Evolutionary conservation across 768 basidiomycete species (phyloP).

Genomic region (Glaciozyma martinii): DNA sequence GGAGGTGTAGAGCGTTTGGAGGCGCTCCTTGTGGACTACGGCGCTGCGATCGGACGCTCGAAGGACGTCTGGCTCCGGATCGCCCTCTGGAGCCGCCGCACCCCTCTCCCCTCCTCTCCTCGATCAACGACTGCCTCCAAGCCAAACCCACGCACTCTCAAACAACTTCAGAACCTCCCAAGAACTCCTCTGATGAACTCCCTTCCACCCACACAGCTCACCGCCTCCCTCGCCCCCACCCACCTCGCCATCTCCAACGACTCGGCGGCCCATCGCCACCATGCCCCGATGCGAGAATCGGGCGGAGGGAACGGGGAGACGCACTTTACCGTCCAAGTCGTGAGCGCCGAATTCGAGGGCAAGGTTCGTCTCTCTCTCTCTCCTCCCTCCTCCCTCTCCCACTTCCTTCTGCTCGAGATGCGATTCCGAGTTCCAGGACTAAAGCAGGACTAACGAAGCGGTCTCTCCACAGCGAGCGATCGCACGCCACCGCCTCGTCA

Average conservation of each 20-base stretch:
- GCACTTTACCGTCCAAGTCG: constrained; percentile 37
- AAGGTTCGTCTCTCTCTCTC: constrained; percentile 12
- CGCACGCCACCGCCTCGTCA: constrained; percentile 43
- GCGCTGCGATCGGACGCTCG: too few species aligned
- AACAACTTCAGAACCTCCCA: too few species aligned
- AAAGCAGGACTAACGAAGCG: not conserved
- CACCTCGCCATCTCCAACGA: constrained; percentile 42
- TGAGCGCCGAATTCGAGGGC: constrained; percentile 34
- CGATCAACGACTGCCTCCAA: too few species aligned
- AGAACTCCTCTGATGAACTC: not conserved
- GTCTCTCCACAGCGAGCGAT: constrained; percentile 36
- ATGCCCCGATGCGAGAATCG: constrained; percentile 42
- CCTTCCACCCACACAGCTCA: constrained; percentile 36
- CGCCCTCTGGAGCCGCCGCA: too few species aligned
- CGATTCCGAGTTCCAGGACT: not conserved
- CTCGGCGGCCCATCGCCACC: constrained; percentile 36
- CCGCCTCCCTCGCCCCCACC: constrained; percentile 38
- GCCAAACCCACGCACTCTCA: too few species aligned
- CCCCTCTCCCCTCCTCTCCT: too few species aligned
- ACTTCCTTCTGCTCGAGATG: too few species aligned
- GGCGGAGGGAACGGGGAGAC: constrained; percentile 44
- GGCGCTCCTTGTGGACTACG: too few species aligned
- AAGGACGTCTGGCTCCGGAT: too few species aligned
- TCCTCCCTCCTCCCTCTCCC: too few species aligned
- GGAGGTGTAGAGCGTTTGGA: too few species aligned